phyloP scores from a whole-genome alignment of 495 filamentous ascomycete genomes.

The Oidiodendron maius region DNA sequence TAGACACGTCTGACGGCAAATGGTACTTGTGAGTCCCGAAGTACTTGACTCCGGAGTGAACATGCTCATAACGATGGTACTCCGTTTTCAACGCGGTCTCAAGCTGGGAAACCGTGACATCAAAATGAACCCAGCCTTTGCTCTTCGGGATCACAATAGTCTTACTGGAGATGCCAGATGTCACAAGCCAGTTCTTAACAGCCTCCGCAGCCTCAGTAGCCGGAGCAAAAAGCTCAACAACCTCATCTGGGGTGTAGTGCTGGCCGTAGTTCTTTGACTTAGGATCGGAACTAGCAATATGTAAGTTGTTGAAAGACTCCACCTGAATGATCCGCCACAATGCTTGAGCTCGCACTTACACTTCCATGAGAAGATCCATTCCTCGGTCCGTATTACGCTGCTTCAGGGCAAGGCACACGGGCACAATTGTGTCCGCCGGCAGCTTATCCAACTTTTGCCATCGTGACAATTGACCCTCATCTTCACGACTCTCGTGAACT shows the following conservation, averaged over 20 bases:
- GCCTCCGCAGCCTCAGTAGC: conserved; percentile 32
- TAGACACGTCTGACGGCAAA: too few relatives aligned
- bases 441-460: conserved; percentile 13
- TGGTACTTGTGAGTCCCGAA: too few relatives aligned
- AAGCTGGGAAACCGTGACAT: conserved; percentile 43
- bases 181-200: conserved; percentile 40
- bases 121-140: conserved; percentile 41
- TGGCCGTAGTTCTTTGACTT: conserved; percentile 42
- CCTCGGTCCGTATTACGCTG: conserved; percentile 46
- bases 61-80: conserved; percentile 52
- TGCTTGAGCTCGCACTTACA: conserved; percentile 20
- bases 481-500: too few relatives aligned
- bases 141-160: conserved; percentile 45
- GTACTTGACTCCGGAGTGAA: too few relatives aligned
- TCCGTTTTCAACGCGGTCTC: conserved; percentile 51
- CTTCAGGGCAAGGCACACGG: conserved; percentile 47
- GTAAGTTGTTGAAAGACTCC: too few relatives aligned
- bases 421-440: conserved; percentile 24
- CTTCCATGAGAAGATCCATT: conserved; percentile 44
- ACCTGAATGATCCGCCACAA: too few relatives aligned
- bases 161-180: conserved; percentile 37
- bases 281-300: conserved; percentile 15
- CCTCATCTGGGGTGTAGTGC: conserved; percentile 35
- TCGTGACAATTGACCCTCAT: too few relatives aligned
- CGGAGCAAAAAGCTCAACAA: conserved; percentile 40